These are phyloP conservation scores for Themeda triandra DNA, from an alignment of 176 grass and related monocot species.

Conservation along the genomic window DNA sequence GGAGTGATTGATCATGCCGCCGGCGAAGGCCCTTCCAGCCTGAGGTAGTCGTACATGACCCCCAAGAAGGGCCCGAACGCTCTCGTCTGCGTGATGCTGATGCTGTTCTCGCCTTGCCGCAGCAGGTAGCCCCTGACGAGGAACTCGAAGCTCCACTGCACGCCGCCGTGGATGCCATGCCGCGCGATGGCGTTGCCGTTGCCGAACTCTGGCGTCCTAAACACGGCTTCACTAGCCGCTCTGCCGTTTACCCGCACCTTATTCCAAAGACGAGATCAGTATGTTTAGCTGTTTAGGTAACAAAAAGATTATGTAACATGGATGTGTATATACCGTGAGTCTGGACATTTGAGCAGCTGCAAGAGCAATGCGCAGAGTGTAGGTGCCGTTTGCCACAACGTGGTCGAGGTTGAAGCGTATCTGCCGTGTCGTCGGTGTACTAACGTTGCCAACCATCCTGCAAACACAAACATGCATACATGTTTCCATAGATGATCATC, in stretches of 20 bases:
- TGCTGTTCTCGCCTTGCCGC: constrained; percentile 35
- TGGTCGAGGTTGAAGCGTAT: constrained; percentile 38
- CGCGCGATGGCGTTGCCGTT: constrained; percentile 65
- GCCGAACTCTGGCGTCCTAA: constrained; percentile 47
- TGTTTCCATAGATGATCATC: too few relatives aligned
- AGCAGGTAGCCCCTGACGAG: constrained; percentile 33
- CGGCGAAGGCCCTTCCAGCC: constrained; percentile 29
- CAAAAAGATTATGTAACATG: too few relatives aligned
- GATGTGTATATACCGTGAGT: neutral
- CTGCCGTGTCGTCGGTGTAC: constrained; percentile 36
- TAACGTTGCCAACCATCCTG: constrained; percentile 20
- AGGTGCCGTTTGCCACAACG: constrained; percentile 9
- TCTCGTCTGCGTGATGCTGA: constrained; percentile 49
- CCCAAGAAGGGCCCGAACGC: constrained; percentile 17
- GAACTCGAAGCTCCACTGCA: constrained; percentile 53
- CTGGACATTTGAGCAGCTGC: constrained; percentile 47
- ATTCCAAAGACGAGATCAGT: neutral
- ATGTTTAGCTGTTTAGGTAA: neutral
- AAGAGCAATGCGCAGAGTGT: constrained; percentile 45
- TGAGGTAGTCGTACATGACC: constrained; percentile 62
- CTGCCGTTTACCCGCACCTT: neutral
- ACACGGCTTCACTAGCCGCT: neutral
- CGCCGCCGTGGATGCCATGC: constrained; percentile 43
- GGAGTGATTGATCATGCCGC: neutral
- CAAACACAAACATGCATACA: too few relatives aligned